phyloP scores from a whole-genome alignment of 163 green algal species.

The Volvox carteri region DNA sequence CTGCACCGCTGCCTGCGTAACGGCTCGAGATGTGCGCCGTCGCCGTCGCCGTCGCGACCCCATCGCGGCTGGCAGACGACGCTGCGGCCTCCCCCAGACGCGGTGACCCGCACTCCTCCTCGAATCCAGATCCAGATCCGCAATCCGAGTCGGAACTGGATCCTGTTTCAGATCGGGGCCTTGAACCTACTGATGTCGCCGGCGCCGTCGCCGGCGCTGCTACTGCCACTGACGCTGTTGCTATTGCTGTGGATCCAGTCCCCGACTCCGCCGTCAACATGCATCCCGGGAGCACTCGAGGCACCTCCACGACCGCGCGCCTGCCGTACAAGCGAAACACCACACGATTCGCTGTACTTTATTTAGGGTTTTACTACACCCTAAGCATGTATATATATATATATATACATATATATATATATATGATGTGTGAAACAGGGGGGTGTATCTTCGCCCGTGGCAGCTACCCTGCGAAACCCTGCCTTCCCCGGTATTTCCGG shows the following conservation, averaged over 20 bases:
- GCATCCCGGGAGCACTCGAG: slow-evolving; percentile 54
- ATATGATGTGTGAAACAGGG: too few relatives aligned
- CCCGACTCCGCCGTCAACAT: too few relatives aligned
- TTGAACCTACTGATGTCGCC: neutral
- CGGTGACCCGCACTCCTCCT: neutral
- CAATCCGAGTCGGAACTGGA: neutral
- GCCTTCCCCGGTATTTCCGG: too few relatives aligned
- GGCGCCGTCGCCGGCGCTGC: too few relatives aligned
- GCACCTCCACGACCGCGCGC: slow-evolving; percentile 69
- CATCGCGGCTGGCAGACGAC: neutral
- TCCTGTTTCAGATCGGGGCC: neutral
- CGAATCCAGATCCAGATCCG: slow-evolving; percentile 9
- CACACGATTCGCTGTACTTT: too few relatives aligned
- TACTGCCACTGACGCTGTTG: too few relatives aligned
- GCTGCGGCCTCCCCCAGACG: neutral
- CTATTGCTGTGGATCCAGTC: neutral
- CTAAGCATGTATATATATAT: too few relatives aligned
- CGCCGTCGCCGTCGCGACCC: neutral
- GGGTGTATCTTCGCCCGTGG: too few relatives aligned
- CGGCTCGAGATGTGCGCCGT: neutral
- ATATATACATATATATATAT: too few relatives aligned
- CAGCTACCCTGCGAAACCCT: too few relatives aligned
- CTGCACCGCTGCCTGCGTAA: neutral
- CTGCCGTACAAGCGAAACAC: slow-evolving; percentile 45
- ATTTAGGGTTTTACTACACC: too few relatives aligned